Evolutionary conservation across 768 basidiomycete genomes (phyloP).

Genomic region (Mycena indigotica): DNA sequence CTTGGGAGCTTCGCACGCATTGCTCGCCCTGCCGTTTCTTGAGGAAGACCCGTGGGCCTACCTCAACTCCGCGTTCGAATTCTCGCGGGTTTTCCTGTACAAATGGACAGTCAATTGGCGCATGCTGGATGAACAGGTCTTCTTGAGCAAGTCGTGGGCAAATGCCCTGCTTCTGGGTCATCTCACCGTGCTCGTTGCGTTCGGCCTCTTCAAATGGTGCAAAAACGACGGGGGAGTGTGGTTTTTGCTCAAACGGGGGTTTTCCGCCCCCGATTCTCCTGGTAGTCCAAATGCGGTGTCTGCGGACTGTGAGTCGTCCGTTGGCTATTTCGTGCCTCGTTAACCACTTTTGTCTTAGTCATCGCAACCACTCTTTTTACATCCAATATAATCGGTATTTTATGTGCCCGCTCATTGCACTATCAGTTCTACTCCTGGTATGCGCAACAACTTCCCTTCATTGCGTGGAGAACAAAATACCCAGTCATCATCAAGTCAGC

Average conservation of each 20-base stretch:
- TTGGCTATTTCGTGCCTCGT: constrained; percentile 1
- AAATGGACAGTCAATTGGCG: constrained; percentile 99
- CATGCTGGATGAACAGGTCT: constrained; percentile 75
- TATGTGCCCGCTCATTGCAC: constrained; percentile 92
- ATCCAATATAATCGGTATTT: constrained; percentile 87
- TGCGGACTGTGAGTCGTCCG: constrained; percentile 61
- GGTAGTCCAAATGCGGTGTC: constrained; percentile 50
- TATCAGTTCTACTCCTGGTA: constrained; percentile 99
- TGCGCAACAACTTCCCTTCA: constrained; percentile 83
- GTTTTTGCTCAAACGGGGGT: constrained; percentile 54
- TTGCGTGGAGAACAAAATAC: constrained; percentile 74
- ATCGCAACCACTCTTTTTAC: constrained; percentile 83
- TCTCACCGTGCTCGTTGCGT: constrained; percentile 54
- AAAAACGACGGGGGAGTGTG: constrained; percentile 67
- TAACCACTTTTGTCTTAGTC: constrained; percentile 49
- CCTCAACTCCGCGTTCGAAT: constrained; percentile 76
- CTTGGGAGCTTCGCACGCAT: constrained; percentile 52
- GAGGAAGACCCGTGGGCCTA: constrained; percentile 63
- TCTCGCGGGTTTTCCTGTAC: constrained; percentile 86
- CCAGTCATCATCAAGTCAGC: constrained; percentile 64
- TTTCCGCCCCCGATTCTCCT: constrained; percentile 52
- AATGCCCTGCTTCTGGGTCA: constrained; percentile 68
- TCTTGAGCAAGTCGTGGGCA: constrained; percentile 67
- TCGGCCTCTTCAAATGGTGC: constrained; percentile 81
- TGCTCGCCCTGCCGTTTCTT: constrained; percentile 75